phyloP scores from a whole-genome alignment of 306 rosid species.

The Alnus rubra region DNA sequence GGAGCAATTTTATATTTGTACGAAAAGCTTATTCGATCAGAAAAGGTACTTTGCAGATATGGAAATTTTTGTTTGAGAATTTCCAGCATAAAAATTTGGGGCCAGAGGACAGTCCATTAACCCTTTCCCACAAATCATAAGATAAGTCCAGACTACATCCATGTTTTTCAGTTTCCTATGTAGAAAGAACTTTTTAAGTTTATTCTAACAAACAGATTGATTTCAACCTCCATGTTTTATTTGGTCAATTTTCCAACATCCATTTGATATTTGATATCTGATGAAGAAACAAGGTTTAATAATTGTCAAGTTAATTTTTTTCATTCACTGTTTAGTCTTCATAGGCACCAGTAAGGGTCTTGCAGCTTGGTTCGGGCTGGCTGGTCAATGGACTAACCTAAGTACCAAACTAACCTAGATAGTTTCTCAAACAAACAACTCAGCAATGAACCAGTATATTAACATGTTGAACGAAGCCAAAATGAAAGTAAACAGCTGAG shows the following conservation, averaged over 20 bases:
- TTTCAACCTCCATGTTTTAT: neutral
- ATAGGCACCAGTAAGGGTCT: neutral
- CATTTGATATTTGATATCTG: neutral
- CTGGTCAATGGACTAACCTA: too few relatives aligned
- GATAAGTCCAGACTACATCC: neutral
- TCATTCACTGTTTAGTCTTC: neutral
- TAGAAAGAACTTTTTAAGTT: neutral
- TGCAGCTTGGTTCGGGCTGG: neutral
- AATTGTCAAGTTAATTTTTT: neutral
- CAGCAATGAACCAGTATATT: neutral
- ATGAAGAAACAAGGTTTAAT: neutral
- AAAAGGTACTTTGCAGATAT: too few relatives aligned
- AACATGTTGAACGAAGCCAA: neutral
- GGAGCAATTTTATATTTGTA: neutral
- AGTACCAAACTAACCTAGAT: neutral
- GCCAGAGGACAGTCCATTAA: neutral
- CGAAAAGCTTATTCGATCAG: neutral
- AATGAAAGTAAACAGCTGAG: neutral
- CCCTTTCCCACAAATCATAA: neutral
- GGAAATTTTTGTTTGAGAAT: neutral
- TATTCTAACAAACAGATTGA: neutral
- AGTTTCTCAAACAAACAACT: neutral
- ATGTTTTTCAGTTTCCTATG: neutral
- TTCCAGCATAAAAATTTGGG: neutral
- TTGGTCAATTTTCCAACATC: neutral